These are phyloP conservation scores for Serendipita sp. DNA, from an alignment of 768 basidiomycete genomes.

Conservation along the genomic window DNA sequence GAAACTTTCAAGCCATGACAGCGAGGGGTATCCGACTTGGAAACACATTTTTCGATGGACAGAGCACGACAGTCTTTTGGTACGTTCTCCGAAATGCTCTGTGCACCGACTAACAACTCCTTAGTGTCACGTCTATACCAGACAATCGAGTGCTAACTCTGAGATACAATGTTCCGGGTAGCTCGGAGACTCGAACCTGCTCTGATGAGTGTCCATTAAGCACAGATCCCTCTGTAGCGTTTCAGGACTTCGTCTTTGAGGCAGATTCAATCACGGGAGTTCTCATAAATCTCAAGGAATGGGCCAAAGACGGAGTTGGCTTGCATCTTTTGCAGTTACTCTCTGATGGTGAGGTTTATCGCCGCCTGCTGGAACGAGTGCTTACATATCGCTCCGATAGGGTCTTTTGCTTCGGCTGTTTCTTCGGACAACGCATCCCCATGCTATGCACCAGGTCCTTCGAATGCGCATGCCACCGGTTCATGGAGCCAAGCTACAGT, in stretches of 20 bases:
- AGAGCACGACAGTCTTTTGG: constrained; percentile 83
- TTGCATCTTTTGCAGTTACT: constrained; percentile 84
- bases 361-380: background rate
- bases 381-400: constrained; percentile 10
- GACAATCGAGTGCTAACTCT: constrained; percentile 69
- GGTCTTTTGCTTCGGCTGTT: constrained; percentile 66
- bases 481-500: constrained; percentile 48
- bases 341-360: constrained; percentile 45
- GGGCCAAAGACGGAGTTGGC: constrained; percentile 60
- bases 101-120: constrained; percentile 11
- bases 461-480: constrained; percentile 50
- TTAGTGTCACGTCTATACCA: constrained; percentile 72
- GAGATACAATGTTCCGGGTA: constrained; percentile 58
- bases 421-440: constrained; percentile 40
- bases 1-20: constrained; percentile 54
- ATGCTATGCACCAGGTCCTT: constrained; percentile 63
- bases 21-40: constrained; percentile 75
- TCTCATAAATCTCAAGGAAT: constrained; percentile 63
- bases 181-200: constrained; percentile 64
- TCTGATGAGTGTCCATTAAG: constrained; percentile 62
- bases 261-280: constrained; percentile 60
- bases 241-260: constrained; percentile 87
- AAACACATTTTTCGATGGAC: constrained; percentile 68
- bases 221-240: constrained; percentile 55
- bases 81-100: constrained; percentile 21